Base-by-base conservation (phyloP, 257 asterid species). In the Scutellaria galericulata region DNA sequence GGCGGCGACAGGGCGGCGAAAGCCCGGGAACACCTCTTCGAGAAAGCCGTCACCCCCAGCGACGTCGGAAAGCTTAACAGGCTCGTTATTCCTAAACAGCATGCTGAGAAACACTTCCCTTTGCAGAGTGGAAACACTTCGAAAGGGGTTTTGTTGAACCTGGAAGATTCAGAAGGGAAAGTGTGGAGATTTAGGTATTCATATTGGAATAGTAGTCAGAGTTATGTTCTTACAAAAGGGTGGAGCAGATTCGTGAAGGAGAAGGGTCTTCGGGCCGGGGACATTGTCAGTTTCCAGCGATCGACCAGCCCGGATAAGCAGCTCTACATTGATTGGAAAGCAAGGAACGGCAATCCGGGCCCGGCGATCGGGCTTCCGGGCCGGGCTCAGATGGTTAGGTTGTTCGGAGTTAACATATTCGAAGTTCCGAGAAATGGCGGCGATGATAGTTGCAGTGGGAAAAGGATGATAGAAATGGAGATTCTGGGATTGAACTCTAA, bases 221-320 rank as follows among this genome's bases (percentile, higher is more conserved):
- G 97, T 73, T 92, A 92, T 42, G 96, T 92, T 7, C 67, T 92
- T 41, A 90, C 98, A 0, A 92, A 90, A 62, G 96, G 96, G 3
- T 92, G 98, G 98, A 90, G 96, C 75, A 73, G 98, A 22, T 92
- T 92, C 15, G 98, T 92, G 10, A 92, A 92, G 78, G 98, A 90
- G 79, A 92, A 88, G 75, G 78, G 55, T 11, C 51, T 92, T 45
- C 79, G 75, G 56, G 96, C 96, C 6, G 98, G 95, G 1, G 96
- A 92, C 76, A 56, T 88, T 47, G 98, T 92, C 7, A 73, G 71
- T 20, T 92, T 92, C 39, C 88, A 77, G 37, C 73, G 89, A 11
- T 83, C 98, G 3, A 75, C 88, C 3, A 82, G 85, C 11, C 82
- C 70, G 35, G 91, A 87, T 46, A 82, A 70, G 48, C 96, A 92